These are phyloP conservation scores for Colletotrichum higginsianum DNA, from an alignment of 2,329 filamentous ascomycete genomes.

Conservation along the genomic window DNA sequence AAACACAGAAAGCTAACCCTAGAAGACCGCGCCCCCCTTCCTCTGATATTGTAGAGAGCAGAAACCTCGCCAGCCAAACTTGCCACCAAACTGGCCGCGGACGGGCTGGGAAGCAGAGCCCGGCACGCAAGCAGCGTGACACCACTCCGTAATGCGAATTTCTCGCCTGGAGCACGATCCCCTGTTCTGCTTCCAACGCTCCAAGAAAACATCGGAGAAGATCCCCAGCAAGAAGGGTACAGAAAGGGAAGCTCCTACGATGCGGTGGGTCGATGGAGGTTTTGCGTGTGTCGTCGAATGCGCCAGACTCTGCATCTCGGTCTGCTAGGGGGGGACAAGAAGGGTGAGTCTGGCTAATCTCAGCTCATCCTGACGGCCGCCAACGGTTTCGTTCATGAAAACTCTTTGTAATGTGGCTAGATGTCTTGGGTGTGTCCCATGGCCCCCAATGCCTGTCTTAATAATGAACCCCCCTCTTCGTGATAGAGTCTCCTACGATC, in stretches of 20 bases:
- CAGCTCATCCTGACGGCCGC: not conserved
- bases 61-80: not conserved
- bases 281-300: not conserved
- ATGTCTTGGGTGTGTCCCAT: too few species aligned
- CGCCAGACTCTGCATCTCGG: not conserved
- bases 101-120: not conserved
- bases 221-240: not conserved
- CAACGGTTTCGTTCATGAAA: too few species aligned
- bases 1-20: not conserved
- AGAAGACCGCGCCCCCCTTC: too few species aligned
- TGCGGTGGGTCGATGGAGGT: not conserved
- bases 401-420: too few species aligned
- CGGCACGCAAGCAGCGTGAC: not conserved
- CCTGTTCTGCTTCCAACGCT: not conserved
- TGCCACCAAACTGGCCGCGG: conserved; percentile 12
- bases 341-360: not conserved
- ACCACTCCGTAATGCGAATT: too few species aligned
- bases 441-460: too few species aligned
- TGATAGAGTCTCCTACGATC: too few species aligned
- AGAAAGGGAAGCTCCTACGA: not conserved
- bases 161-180: not conserved
- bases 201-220: too few species aligned
- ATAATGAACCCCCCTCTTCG: too few species aligned
- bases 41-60: not conserved
- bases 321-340: not conserved